Evolutionary conservation across 164 flowering plant genomes (phyloP).

Genomic region (Nelumbo lutea): DNA sequence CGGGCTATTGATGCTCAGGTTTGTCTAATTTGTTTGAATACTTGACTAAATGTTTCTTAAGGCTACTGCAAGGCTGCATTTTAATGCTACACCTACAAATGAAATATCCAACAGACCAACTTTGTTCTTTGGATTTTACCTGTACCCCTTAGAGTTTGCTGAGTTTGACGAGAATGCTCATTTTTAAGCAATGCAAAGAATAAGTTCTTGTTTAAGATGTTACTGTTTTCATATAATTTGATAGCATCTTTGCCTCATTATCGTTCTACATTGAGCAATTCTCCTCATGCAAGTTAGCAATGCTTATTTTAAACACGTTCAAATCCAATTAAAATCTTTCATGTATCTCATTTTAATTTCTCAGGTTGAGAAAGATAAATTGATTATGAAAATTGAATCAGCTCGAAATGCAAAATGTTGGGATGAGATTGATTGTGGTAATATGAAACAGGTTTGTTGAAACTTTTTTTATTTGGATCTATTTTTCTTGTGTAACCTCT

Average conservation of each 20-base stretch:
- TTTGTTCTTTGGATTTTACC: slow-evolving; percentile 1
- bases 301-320: neutral
- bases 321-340: neutral
- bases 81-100: too few relatives aligned
- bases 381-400: slow-evolving; percentile 73
- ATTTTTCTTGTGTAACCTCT: neutral
- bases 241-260: too few relatives aligned
- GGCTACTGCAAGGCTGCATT: too few relatives aligned
- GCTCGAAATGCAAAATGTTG: slow-evolving; percentile 68
- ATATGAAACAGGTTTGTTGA: slow-evolving; percentile 43
- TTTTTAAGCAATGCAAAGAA: neutral
- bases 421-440: slow-evolving; percentile 63
- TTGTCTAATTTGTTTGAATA: neutral
- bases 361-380: slow-evolving; percentile 84
- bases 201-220: neutral
- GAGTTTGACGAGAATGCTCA: neutral
- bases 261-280: too few relatives aligned
- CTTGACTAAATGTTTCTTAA: neutral
- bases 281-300: too few relatives aligned
- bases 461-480: neutral
- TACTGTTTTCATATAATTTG: too few relatives aligned
- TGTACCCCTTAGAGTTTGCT: neutral
- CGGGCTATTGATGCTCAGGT: slow-evolving; percentile 54
- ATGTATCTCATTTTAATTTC: neutral
- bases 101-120: neutral